Evolutionary conservation across 73 alveolate species (phyloP).

Genomic region (Paraurostyla sp.): DNA sequence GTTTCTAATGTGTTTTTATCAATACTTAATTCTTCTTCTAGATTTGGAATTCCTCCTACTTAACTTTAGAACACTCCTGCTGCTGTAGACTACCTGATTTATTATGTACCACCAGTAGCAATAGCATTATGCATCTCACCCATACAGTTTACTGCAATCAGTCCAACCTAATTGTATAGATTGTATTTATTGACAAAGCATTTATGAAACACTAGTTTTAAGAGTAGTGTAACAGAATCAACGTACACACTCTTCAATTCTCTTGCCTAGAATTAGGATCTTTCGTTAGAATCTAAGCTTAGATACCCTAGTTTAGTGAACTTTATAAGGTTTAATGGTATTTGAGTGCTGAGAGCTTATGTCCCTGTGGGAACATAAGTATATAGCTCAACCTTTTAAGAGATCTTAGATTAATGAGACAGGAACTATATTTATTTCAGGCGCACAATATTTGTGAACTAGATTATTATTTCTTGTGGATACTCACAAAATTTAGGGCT

Average conservation of each 20-base stretch:
- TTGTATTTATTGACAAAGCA: slow-evolving; percentile 91
- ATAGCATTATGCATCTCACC: slow-evolving; percentile 74
- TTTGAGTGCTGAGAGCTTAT: slow-evolving; percentile 78
- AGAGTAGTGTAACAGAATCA: slow-evolving; percentile 84
- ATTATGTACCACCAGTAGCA: background rate
- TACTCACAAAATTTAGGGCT: slow-evolving; percentile 95
- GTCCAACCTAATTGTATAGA: slow-evolving; percentile 91
- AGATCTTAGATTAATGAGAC: slow-evolving; percentile 96
- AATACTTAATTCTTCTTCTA: slow-evolving; percentile 76
- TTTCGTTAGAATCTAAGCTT: slow-evolving; percentile 97
- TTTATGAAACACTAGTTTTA: slow-evolving; percentile 90
- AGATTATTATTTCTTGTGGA: slow-evolving; percentile 93
- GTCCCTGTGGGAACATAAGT: slow-evolving; percentile 92
- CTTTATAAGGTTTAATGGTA: slow-evolving; percentile 90
- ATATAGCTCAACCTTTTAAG: slow-evolving; percentile 93
- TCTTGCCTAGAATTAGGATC: slow-evolving; percentile 98
- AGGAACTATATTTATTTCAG: slow-evolving; percentile 94
- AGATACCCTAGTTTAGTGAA: slow-evolving; percentile 98
- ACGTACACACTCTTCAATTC: slow-evolving; percentile 96
- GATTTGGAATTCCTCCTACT: slow-evolving; percentile 28
- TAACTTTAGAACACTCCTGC: background rate
- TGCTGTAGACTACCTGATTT: background rate
- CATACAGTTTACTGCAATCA: slow-evolving; percentile 85
- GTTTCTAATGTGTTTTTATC: slow-evolving; percentile 6
- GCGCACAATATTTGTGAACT: slow-evolving; percentile 91